Base-by-base conservation (phyloP, 495 filamentous ascomycete species). In the Letharia lupina region DNA sequence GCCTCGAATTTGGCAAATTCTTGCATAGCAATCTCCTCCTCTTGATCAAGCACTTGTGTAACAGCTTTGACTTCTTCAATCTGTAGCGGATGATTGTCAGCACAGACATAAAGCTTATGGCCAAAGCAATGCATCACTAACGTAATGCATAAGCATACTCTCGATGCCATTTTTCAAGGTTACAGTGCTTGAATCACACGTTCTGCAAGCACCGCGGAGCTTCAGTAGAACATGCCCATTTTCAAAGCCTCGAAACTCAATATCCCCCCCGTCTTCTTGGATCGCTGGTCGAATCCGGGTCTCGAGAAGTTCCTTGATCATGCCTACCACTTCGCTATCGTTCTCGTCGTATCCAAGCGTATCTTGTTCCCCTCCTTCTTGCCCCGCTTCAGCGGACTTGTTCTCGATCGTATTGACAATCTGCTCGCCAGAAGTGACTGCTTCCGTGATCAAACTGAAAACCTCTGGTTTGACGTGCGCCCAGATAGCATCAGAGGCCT, bases 261-360 rank as follows among this genome's bases (percentile, higher is more conserved):
- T 96, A 76, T 98, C 94, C 15, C 94, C 94, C 28, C 94, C 94
- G 68, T 98, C 94, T 73, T 98, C 93, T 76, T 96, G 93, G 65
- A 98, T 98, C 7, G 94, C 87, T 3, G 94, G 94, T 50, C 94
- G 81, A 71, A 98, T 96, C 61, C 94, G 79, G 31, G 95, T 98
- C 77, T 98, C 95, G 62, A 98, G 78, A n/a, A 98, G 77, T 78
- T 98, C 94, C 77, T 98, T 96, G 76, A 98, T 96, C 94, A 97
- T 97, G 64, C 90, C 86, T 39, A 98, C 86, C 13, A 96, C 91
- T 75, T 98, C 94, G 67, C 86, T 88, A 71, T 98, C 94, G 59
- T 91, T 86, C 71, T 93, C 91, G 69, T 91, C 84, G 72, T 89
- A 96, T 52, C 78, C 79, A 40, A 96, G 79, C 56, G 85, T 91